Conservation (phyloP, 768 basidiomycete species). For the Trametes cinnabarina region DNA sequence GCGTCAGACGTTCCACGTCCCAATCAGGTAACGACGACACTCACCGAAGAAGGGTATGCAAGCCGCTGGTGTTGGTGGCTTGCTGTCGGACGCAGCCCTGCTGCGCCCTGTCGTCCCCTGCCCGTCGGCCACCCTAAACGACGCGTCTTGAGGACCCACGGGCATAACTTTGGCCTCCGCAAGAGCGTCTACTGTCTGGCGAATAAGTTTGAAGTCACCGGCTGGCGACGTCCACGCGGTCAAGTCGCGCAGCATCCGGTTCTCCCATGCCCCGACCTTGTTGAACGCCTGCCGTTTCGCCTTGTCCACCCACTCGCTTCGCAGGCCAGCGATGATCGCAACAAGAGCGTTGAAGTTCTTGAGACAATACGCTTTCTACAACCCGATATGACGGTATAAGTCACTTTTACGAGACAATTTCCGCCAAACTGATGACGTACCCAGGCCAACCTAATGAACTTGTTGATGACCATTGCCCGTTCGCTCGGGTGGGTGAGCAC, state of each 20-base stretch:
- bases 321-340: conserved; percentile 76
- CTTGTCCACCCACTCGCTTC: conserved; percentile 62
- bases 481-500: conserved; percentile 68
- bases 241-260: conserved; percentile 70
- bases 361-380: conserved; percentile 75
- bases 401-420: background rate
- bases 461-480: conserved; percentile 62
- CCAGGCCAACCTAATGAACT: conserved; percentile 85
- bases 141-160: conserved; percentile 50
- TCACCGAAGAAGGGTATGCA: conserved; percentile 85
- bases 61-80: conserved; percentile 42
- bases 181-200: conserved; percentile 60
- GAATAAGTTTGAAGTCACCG: conserved; percentile 75
- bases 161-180: conserved; percentile 64
- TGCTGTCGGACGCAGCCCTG: conserved; percentile 40
- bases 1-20: background rate
- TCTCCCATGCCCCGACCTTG: conserved; percentile 67
- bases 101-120: conserved; percentile 33
- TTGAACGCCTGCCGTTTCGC: conserved; percentile 69
- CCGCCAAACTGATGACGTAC: too few relatives aligned
- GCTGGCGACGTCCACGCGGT: conserved; percentile 59
- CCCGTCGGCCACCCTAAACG: conserved; percentile 44
- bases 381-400: background rate
- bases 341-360: conserved; percentile 78
- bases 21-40: conserved; percentile 9